A percentile compares a stretch with the other conserved stretches of the same genome.
These are phyloP conservation scores for Macrolepiota albuminosa DNA, from an alignment of 768 basidiomycete genomes.

Conservation along the genomic window DNA sequence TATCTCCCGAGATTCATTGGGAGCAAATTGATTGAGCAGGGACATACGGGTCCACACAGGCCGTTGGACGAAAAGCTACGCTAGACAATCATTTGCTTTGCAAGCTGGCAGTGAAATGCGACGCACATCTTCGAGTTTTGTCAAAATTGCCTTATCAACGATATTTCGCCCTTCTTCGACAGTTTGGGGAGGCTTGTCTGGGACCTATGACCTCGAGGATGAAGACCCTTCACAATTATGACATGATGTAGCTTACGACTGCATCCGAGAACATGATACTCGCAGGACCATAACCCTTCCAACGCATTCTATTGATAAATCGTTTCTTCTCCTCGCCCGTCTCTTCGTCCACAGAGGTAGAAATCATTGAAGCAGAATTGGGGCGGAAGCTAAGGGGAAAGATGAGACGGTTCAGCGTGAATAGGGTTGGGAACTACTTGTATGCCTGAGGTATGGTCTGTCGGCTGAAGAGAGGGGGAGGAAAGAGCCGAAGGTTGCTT, in stretches of 20 bases:
- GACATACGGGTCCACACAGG: constrained; percentile 90
- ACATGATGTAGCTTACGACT: constrained; percentile 31
- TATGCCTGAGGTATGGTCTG: constrained; percentile 77
- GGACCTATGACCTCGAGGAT: constrained; percentile 41
- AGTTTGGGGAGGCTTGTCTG: constrained; percentile 55
- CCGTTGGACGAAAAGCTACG: constrained; percentile 64
- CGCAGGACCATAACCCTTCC: constrained; percentile 78
- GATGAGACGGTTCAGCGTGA: background rate
- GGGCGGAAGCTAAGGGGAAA: constrained; percentile 58
- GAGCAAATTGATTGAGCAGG: constrained; percentile 75
- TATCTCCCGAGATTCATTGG: constrained; percentile 64
- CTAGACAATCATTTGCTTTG: background rate
- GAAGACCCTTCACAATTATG: background rate
- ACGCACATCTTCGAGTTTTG: constrained; percentile 49
- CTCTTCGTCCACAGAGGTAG: constrained; percentile 62
- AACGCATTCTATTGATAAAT: constrained; percentile 81
- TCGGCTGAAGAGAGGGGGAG: constrained; percentile 86
- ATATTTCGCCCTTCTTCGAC: constrained; percentile 56
- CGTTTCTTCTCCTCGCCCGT: constrained; percentile 81
- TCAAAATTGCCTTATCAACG: constrained; percentile 50
- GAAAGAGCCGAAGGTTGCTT: constrained; percentile 72
- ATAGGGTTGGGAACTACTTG: constrained; percentile 43
- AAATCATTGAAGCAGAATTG: constrained; percentile 67
- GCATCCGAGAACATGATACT: constrained; percentile 64
- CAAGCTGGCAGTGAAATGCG: background rate